phyloP scores from a whole-genome alignment of 441 rosid genomes.

The Erodium moschatum region DNA sequence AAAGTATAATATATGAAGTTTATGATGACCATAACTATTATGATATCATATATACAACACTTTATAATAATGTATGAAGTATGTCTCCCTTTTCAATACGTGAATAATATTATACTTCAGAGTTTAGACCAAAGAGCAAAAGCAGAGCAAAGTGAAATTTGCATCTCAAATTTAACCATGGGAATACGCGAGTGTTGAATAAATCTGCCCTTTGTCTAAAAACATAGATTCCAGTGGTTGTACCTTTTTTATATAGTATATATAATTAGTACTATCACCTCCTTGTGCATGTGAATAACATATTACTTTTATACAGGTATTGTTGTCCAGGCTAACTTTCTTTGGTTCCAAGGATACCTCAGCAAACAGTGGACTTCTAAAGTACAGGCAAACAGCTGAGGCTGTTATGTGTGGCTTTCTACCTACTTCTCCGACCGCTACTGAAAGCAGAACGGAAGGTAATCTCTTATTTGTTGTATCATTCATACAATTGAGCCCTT shows the following conservation, averaged over 20 bases:
- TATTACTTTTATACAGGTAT: slow-evolving; percentile 40
- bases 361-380: slow-evolving; percentile 45
- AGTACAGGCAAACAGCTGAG: slow-evolving; percentile 72
- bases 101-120: not conserved
- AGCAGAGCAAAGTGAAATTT: not conserved
- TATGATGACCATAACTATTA: not conserved
- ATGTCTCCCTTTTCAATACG: not conserved
- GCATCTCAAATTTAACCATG: not conserved
- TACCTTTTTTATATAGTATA: not conserved
- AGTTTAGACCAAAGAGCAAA: not conserved
- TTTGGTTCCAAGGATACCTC: slow-evolving; percentile 52
- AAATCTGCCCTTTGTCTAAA: slow-evolving; percentile 6
- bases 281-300: not conserved
- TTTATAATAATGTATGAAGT: not conserved
- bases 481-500: not conserved
- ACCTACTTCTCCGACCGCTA: slow-evolving; percentile 81
- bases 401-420: slow-evolving; percentile 86
- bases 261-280: not conserved
- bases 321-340: slow-evolving; percentile 70
- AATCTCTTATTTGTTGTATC: slow-evolving; percentile 19
- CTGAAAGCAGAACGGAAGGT: slow-evolving; percentile 71
- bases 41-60: not conserved
- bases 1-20: not conserved
- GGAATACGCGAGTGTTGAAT: not conserved
- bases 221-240: not conserved